Percentiles rank a stretch among this genome's conserved stretches.
phyloP scores from a whole-genome alignment of 768 basidiomycete genomes.

The Clitopilus hobsonii region DNA sequence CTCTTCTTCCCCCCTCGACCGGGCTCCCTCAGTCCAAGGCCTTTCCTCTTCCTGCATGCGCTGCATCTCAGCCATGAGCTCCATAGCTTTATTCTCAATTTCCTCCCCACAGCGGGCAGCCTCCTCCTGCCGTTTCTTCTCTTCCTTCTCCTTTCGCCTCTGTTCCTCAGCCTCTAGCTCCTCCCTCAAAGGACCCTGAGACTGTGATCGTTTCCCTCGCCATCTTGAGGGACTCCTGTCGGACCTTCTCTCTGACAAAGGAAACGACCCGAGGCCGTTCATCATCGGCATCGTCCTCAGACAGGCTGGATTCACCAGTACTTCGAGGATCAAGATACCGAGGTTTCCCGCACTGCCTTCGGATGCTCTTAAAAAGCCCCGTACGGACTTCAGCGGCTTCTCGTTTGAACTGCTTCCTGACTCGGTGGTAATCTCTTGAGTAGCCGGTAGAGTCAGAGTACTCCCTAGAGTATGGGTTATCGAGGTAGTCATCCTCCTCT shows the following conservation, averaged over 20 bases:
- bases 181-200: conserved; percentile 2
- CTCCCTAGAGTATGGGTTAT: conserved; percentile 1
- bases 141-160: no score
- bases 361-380: not conserved
- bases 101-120: not conserved
- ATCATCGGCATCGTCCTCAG: conserved; percentile 7
- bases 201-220: conserved; percentile 5
- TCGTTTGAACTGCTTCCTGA: not conserved
- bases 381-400: not conserved
- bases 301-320: not conserved
- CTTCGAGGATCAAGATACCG: not conserved
- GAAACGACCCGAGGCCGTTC: conserved; percentile 9
- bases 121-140: conserved; percentile 9
- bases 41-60: conserved; percentile 15
- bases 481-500: conserved; percentile 15
- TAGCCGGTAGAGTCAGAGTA: not conserved
- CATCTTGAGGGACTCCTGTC: conserved; percentile 18
- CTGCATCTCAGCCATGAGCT: conserved; percentile 5
- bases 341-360: not conserved
- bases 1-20: not conserved
- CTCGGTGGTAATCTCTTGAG: conserved; percentile 1
- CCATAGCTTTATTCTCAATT: conserved; percentile 10
- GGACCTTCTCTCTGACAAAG: no score
- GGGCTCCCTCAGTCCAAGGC: not conserved
- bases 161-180: conserved; percentile 7